Evolutionary conservation across 441 rosid genomes (phyloP).

Genomic region (Manihot esculenta): DNA sequence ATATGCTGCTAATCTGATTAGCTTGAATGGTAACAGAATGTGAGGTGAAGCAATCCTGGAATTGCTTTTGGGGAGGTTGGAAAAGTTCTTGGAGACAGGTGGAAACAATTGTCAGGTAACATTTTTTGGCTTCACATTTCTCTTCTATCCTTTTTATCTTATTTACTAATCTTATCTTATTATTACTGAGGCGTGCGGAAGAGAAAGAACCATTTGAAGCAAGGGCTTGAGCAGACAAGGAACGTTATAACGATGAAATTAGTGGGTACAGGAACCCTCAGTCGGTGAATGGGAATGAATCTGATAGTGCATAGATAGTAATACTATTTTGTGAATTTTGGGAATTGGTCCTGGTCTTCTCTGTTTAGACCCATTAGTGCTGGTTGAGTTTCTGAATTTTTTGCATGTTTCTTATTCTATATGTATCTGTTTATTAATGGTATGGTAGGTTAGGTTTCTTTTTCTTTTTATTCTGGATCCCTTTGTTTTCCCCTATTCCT

Average conservation of each 20-base stretch:
- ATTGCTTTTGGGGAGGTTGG: slow-evolving; percentile 61
- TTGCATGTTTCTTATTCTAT: too few relatives aligned
- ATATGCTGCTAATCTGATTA: slow-evolving; percentile 2
- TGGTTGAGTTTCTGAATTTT: too few relatives aligned
- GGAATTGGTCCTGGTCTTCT: not conserved
- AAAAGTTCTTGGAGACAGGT: slow-evolving; percentile 72
- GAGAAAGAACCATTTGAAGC: slow-evolving; percentile 84
- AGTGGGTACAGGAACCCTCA: slow-evolving; percentile 75
- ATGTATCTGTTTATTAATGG: too few relatives aligned
- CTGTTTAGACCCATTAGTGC: not conserved
- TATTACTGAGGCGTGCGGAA: slow-evolving; percentile 37
- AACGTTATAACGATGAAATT: slow-evolving; percentile 65
- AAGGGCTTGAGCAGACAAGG: slow-evolving; percentile 72
- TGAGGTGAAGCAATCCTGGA: slow-evolving; percentile 76
- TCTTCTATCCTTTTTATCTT: too few relatives aligned
- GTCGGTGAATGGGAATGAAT: slow-evolving; percentile 57
- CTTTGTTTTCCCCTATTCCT: too few relatives aligned
- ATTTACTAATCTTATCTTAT: too few relatives aligned
- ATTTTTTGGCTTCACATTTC: not conserved
- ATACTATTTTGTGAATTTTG: not conserved
- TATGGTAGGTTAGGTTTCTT: too few relatives aligned
- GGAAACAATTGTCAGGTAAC: slow-evolving; percentile 80
- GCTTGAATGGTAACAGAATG: slow-evolving; percentile 45
- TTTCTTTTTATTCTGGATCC: too few relatives aligned
- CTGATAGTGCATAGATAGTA: slow-evolving; percentile 40